phyloP scores from a whole-genome alignment of 768 basidiomycete species.

The Boletus fagicola region DNA sequence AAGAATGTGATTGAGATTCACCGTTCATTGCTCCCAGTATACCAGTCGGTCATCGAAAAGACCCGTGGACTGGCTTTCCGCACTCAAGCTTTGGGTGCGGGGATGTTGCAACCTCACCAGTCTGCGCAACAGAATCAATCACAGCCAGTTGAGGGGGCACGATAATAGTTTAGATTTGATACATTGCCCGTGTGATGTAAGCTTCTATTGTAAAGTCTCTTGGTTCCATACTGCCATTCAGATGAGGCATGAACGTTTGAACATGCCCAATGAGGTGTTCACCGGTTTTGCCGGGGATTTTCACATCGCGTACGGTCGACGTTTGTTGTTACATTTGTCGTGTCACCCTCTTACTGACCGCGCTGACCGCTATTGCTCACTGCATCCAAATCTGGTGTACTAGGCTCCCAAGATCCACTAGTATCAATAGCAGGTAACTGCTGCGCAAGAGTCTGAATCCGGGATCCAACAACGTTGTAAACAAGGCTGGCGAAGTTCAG shows the following conservation, averaged over 20 bases:
- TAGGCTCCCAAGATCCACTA: no score
- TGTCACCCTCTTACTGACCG: no score
- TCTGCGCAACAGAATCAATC: slow-evolving; percentile 30
- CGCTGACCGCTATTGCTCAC: no score
- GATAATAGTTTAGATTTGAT: slow-evolving; percentile 12
- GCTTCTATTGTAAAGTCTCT: slow-evolving; percentile 4
- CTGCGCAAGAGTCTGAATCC: no score
- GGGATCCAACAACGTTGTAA: no score
- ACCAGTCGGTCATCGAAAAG: slow-evolving; percentile 94
- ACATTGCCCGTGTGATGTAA: slow-evolving; percentile 7
- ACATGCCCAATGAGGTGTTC: no score
- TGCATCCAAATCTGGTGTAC: no score
- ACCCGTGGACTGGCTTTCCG: slow-evolving; percentile 89
- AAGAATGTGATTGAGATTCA: slow-evolving; percentile 97
- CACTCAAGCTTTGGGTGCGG: slow-evolving; percentile 85
- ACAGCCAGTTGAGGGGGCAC: slow-evolving; percentile 31
- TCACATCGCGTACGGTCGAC: no score
- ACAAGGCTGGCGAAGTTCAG: no score
- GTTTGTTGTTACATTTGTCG: no score
- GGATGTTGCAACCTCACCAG: slow-evolving; percentile 48
- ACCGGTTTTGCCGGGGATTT: no score
- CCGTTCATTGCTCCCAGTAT: slow-evolving; percentile 83
- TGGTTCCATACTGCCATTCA: not conserved
- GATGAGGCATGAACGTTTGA: not conserved
- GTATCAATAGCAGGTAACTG: no score